phyloP scores from a whole-genome alignment of 441 rosid genomes.

The Macaranga tanarius region DNA sequence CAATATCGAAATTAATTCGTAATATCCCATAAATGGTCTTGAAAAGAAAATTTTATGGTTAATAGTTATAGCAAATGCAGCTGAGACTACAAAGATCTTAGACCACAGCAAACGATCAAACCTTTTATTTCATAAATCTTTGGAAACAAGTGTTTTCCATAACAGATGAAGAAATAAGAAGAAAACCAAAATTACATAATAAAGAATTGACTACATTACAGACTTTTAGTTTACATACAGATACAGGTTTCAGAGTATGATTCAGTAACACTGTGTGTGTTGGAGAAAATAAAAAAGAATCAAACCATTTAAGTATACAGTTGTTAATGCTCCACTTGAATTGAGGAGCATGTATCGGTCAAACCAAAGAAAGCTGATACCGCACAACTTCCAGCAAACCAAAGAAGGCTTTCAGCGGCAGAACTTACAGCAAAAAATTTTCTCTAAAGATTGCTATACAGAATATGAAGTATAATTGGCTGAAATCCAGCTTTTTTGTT shows the following conservation, averaged over 20 bases:
- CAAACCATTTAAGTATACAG: conserved; percentile 17
- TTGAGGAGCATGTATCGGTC: conserved; percentile 19
- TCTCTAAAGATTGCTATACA: neutral
- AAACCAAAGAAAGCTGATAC: conserved; percentile 18
- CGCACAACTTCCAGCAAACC: conserved; percentile 22
- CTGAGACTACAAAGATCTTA: conserved; percentile 1
- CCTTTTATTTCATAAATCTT: neutral
- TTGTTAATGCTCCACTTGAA: conserved; percentile 14
- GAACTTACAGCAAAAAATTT: conserved; percentile 24
- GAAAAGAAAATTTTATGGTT: neutral
- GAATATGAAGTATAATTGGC: conserved; percentile 16
- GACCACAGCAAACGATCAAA: conserved; percentile 9
- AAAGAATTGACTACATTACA: conserved; percentile 11
- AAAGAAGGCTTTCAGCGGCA: conserved; percentile 10
- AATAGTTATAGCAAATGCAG: neutral
- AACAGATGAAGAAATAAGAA: neutral
- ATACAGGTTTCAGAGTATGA: conserved; percentile 16
- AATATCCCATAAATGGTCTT: neutral
- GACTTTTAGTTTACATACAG: conserved; percentile 16
- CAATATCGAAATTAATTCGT: conserved; percentile 1
- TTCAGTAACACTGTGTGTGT: conserved; percentile 9
- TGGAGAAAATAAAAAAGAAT: conserved; percentile 21
- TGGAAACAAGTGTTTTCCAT: neutral
- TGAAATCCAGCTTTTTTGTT: conserved; percentile 22
- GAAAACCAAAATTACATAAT: neutral